phyloP scores from a whole-genome alignment of 257 asterid species.

The Misopates orontium region DNA sequence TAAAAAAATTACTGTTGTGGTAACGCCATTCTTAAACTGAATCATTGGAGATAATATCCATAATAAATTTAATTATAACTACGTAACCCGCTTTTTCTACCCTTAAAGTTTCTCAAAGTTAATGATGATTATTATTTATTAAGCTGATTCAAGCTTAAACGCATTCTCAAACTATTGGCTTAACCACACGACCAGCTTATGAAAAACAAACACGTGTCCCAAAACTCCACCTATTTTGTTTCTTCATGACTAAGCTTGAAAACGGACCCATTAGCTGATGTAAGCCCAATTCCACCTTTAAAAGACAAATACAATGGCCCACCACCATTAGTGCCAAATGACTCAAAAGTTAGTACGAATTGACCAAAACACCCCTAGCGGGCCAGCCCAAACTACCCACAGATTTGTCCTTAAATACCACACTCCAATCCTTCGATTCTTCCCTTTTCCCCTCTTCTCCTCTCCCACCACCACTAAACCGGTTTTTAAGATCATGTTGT shows the following conservation, averaged over 20 bases:
- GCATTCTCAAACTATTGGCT: slow-evolving; percentile 27
- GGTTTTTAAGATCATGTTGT: slow-evolving; percentile 53
- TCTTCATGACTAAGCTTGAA: slow-evolving; percentile 79
- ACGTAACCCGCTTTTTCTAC: too few species aligned
- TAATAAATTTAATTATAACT: too few species aligned
- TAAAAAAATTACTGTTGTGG: too few species aligned
- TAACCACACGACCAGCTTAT: slow-evolving; percentile 4
- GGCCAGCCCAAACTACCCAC: slow-evolving; percentile 31
- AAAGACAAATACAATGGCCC: slow-evolving; percentile 38
- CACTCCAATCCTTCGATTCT: slow-evolving; percentile 42
- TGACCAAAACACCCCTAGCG: slow-evolving; percentile 47
- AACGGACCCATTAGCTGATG: slow-evolving; percentile 39
- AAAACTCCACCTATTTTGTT: slow-evolving; percentile 36
- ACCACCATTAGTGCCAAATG: slow-evolving; percentile 57
- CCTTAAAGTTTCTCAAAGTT: background rate
- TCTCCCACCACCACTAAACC: slow-evolving; percentile 37
- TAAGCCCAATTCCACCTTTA: slow-evolving; percentile 27
- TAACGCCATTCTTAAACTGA: too few species aligned
- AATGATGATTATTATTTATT: background rate
- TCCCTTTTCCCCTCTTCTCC: slow-evolving; percentile 66
- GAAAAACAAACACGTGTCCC: slow-evolving; percentile 32
- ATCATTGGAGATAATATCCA: too few species aligned
- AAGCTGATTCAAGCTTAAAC: background rate
- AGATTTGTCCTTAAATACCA: slow-evolving; percentile 54
- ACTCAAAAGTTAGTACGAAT: slow-evolving; percentile 53